phyloP scores from a whole-genome alignment of 208 protist species.

The Jaenimonas drosophilae region DNA sequence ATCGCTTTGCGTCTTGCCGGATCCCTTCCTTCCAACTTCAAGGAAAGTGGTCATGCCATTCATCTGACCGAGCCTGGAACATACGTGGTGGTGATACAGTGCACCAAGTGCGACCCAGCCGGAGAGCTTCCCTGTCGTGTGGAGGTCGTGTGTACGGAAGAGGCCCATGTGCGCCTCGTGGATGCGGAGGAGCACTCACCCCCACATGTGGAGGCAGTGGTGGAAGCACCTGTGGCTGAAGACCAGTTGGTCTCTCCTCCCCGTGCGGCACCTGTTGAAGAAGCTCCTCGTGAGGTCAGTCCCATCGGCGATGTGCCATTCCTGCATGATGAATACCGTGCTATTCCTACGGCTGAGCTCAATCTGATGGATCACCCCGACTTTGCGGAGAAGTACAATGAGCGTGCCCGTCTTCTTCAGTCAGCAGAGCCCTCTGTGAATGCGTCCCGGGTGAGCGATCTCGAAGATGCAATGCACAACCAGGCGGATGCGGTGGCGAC shows the following conservation, averaged over 20 bases:
- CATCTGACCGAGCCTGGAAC: conserved; percentile 28
- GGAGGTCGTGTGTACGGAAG: conserved; percentile 51
- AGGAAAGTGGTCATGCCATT: conserved; percentile 40
- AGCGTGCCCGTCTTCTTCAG: conserved; percentile 3
- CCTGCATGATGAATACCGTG: conserved; percentile 27
- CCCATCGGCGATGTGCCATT: conserved; percentile 14
- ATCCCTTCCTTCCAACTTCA: conserved; percentile 7
- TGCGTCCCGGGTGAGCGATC: conserved; percentile 19
- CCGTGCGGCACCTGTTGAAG: background rate
- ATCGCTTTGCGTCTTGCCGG: too few species aligned
- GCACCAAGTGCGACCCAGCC: conserved; percentile 15
- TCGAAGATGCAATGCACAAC: conserved; percentile 10
- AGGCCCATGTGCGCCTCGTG: conserved; percentile 51
- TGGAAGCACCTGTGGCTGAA: background rate
- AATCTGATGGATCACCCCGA: conserved; percentile 15
- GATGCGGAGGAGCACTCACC: conserved; percentile 31
- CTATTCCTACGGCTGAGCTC: conserved; percentile 33
- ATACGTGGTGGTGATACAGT: conserved; percentile 61
- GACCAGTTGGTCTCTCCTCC: background rate
- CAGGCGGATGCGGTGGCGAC: conserved; percentile 10
- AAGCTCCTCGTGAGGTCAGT: conserved; percentile 9
- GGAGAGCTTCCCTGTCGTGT: conserved; percentile 40
- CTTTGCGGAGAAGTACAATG: too few species aligned
- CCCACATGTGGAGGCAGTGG: background rate
- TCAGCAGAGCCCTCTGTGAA: conserved; percentile 26